These are phyloP conservation scores for Euryodendron excelsum DNA, from an alignment of 148 eudicot genomes.

Conservation along the genomic window DNA sequence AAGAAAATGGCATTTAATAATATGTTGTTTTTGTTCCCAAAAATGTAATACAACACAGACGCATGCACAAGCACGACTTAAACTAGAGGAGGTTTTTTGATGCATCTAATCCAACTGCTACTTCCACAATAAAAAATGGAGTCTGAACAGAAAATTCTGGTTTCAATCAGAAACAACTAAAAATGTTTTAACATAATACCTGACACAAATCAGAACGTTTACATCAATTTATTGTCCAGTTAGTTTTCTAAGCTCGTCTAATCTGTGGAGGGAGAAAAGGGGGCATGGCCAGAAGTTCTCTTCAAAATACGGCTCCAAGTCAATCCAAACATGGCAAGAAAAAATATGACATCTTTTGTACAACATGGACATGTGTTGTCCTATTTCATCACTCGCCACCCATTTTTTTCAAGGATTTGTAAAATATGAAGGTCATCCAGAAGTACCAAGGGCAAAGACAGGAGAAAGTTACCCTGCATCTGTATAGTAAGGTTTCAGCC, in stretches of 20 bases:
- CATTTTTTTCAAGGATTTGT: not conserved
- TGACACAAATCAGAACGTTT: not conserved
- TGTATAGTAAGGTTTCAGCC: slow-evolving; percentile 93
- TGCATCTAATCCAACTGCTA: not conserved
- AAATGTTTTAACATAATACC: too few species aligned
- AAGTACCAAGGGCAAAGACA: not conserved
- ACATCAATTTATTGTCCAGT: not conserved
- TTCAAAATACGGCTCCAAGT: not conserved
- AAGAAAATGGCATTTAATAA: too few species aligned
- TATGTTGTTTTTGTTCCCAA: too few species aligned
- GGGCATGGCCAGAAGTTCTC: not conserved
- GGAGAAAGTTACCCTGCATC: slow-evolving; percentile 73
- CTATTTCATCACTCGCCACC: not conserved
- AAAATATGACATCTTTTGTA: not conserved
- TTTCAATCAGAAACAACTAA: not conserved
- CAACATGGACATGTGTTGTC: not conserved
- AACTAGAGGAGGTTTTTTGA: not conserved
- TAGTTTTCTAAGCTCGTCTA: not conserved
- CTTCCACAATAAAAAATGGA: not conserved
- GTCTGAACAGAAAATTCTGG: not conserved
- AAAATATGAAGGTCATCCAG: not conserved
- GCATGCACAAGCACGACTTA: not conserved
- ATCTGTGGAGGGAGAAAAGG: not conserved
- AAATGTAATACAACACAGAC: too few species aligned
- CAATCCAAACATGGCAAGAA: not conserved